Conservation (phyloP, 768 basidiomycete genomes). For the Lactarius akahatsu region DNA sequence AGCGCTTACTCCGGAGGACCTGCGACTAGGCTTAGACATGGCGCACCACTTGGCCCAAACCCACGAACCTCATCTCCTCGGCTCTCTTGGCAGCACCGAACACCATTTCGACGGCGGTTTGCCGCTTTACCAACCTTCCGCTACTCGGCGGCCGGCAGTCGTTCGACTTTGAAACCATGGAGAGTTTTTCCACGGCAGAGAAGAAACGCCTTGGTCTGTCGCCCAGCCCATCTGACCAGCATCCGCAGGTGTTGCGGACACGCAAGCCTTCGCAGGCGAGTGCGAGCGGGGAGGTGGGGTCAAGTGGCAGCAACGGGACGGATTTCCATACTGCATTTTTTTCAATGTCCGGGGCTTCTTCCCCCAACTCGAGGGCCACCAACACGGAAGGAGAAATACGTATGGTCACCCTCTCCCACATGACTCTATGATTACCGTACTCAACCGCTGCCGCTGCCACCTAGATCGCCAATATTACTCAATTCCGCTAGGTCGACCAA, state of each 20-base stretch:
- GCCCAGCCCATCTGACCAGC: slow-evolving; percentile 38
- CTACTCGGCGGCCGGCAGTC: slow-evolving; percentile 40
- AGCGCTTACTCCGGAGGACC: neutral
- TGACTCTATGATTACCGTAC: too few relatives aligned
- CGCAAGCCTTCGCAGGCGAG: slow-evolving; percentile 22
- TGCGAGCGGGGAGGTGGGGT: slow-evolving; percentile 27
- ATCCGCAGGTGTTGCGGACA: slow-evolving; percentile 31
- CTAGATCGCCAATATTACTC: too few relatives aligned
- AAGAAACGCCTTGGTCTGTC: slow-evolving; percentile 59
- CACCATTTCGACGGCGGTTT: slow-evolving; percentile 43
- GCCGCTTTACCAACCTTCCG: slow-evolving; percentile 68
- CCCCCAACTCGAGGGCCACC: too few relatives aligned
- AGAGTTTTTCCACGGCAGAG: slow-evolving; percentile 72
- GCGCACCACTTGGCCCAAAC: slow-evolving; percentile 24
- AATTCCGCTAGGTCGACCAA: too few relatives aligned
- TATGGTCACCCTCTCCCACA: too few relatives aligned
- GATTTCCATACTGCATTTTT: too few relatives aligned
- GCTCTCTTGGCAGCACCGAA: slow-evolving; percentile 26
- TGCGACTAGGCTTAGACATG: slow-evolving; percentile 13
- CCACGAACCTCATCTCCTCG: slow-evolving; percentile 53
- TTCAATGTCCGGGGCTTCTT: too few relatives aligned
- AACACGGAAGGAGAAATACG: too few relatives aligned
- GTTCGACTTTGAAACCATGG: slow-evolving; percentile 76
- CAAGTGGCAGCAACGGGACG: slow-evolving; percentile 26
- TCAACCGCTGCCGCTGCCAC: too few relatives aligned